Percentiles rank a stretch among this genome's conserved stretches.
phyloP scores from a whole-genome alignment of 2,329 filamentous ascomycete species.

The Trichoderma hamatum region DNA sequence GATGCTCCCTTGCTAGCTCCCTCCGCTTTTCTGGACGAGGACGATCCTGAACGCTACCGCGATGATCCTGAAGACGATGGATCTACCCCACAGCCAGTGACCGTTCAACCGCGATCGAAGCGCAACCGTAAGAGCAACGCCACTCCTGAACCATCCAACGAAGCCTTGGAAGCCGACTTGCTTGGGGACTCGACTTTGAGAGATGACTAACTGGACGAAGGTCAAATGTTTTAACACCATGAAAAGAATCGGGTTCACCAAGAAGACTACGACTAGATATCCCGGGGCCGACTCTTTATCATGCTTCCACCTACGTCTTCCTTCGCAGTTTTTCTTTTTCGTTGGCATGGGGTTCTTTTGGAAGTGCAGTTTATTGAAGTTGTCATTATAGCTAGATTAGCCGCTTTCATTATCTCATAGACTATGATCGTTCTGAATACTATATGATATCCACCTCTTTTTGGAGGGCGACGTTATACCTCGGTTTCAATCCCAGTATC shows the following conservation, averaged over 20 bases:
- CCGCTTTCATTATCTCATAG: conserved; percentile 10
- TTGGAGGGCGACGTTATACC: conserved; percentile 48
- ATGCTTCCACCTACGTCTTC: background rate
- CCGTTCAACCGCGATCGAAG: conserved; percentile 33
- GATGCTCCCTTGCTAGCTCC: conserved; percentile 32
- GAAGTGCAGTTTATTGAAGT: background rate
- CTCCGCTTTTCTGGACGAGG: conserved; percentile 32
- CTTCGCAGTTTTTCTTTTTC: background rate
- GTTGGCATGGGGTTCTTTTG: background rate
- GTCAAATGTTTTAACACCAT: conserved; percentile 5
- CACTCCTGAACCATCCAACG: conserved; percentile 27
- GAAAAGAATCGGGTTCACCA: background rate
- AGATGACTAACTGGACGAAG: conserved; percentile 16
- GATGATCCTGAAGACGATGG: conserved; percentile 32
- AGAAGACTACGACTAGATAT: background rate
- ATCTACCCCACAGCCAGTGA: conserved; percentile 28
- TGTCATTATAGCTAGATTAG: conserved; percentile 13
- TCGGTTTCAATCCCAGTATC: conserved; percentile 68
- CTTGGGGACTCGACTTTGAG: conserved; percentile 1
- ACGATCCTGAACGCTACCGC: conserved; percentile 34
- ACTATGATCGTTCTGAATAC: background rate
- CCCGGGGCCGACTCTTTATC: background rate
- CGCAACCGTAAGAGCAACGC: conserved; percentile 33
- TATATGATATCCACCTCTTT: conserved; percentile 7
- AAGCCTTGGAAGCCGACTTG: conserved; percentile 16